Conservation (phyloP, 108 stramenopile species). For the Nitzschia sp. region DNA sequence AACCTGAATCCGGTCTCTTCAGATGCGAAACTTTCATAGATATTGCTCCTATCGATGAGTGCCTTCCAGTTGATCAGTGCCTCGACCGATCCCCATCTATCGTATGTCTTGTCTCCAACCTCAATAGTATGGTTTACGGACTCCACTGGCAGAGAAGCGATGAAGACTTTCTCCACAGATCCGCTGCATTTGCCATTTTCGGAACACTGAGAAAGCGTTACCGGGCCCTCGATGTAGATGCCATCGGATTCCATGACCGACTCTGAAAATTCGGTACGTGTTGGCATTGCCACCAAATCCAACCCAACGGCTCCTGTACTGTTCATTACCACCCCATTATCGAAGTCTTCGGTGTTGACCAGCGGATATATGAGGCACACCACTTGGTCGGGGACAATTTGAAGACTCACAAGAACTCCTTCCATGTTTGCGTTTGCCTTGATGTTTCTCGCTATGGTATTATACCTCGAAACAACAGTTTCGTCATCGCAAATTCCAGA, state of each 20-base stretch:
- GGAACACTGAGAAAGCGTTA: constrained; percentile 37
- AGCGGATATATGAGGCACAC: constrained; percentile 39
- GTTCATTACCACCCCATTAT: constrained; percentile 21
- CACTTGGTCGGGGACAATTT: constrained; percentile 38
- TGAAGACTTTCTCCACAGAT: constrained; percentile 35
- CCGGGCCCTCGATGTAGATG: constrained; percentile 55
- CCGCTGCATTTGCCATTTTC: constrained; percentile 18
- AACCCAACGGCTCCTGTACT: constrained; percentile 29
- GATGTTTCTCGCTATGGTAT: constrained; percentile 33
- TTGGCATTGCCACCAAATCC: constrained; percentile 34
- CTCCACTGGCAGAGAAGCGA: constrained; percentile 47
- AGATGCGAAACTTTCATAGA: constrained; percentile 37
- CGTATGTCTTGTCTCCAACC: constrained; percentile 38
- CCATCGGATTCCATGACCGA: constrained; percentile 37
- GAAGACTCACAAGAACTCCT: constrained; percentile 38
- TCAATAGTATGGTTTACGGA: constrained; percentile 39
- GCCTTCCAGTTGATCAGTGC: constrained; percentile 38
- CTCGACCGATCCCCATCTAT: constrained; percentile 56
- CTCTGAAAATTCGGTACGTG: constrained; percentile 15
- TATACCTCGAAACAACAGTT: constrained; percentile 21
- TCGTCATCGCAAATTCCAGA: constrained; percentile 35
- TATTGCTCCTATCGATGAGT: constrained; percentile 34
- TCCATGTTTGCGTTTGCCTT: constrained; percentile 38
- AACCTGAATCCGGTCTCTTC: constrained; percentile 47
- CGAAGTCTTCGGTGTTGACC: constrained; percentile 46